A percentile compares a stretch with the other conserved stretches of the same genome.
Evolutionary conservation across 139 green algal genomes (phyloP).

Genomic region (Coelastrella sp.): DNA sequence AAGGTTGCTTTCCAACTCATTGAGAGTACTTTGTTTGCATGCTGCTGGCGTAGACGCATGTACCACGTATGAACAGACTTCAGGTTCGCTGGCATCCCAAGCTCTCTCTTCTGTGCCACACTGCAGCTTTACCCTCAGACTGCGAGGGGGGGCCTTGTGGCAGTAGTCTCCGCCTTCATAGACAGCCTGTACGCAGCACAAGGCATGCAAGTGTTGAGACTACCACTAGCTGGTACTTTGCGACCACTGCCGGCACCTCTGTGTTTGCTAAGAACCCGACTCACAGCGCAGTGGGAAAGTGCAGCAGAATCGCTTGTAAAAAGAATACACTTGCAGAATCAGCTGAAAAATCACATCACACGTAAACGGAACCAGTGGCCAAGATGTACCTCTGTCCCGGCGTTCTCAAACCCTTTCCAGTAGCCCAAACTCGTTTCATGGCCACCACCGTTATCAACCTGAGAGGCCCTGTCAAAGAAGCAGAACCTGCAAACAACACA

Average conservation of each 20-base stretch:
- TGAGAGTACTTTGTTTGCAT: constrained; percentile 63
- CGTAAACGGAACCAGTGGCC: background rate
- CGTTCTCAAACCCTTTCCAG: constrained; percentile 69
- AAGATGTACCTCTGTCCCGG: constrained; percentile 6
- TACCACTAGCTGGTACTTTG: too few species aligned
- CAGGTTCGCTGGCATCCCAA: constrained; percentile 79
- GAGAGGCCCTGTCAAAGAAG: constrained; percentile 76
- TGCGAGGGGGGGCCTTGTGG: constrained; percentile 77
- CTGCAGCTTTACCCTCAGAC: constrained; percentile 70
- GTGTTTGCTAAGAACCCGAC: too few species aligned
- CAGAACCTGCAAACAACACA: constrained; percentile 62
- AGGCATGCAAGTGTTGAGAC: background rate
- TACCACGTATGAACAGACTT: constrained; percentile 81
- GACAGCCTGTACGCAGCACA: constrained; percentile 35
- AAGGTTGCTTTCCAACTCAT: constrained; percentile 46
- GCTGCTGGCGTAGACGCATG: constrained; percentile 74
- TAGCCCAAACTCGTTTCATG: constrained; percentile 74
- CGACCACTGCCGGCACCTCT: too few species aligned
- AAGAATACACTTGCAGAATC: too few species aligned
- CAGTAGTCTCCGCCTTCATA: constrained; percentile 76
- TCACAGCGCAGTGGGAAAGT: too few species aligned
- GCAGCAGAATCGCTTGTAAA: too few species aligned
- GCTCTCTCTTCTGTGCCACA: constrained; percentile 79
- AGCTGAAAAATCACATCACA: too few species aligned
- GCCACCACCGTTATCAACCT: constrained; percentile 69